These are phyloP conservation scores for Plasmodium malariae DNA, from an alignment of 169 alveolate genomes.

Conservation along the genomic window DNA sequence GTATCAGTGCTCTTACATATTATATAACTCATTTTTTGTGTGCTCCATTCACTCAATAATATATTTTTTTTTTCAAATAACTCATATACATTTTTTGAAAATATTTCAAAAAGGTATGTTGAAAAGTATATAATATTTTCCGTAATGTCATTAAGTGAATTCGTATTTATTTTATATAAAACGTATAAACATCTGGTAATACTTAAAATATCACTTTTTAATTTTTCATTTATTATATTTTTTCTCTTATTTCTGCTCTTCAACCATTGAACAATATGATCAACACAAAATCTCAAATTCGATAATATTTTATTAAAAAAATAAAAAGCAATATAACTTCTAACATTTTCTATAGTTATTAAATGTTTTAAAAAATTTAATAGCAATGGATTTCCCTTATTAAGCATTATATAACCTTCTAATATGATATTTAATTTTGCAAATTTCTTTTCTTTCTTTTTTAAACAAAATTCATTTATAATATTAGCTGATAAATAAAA, in stretches of 20 bases:
- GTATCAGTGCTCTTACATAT: neutral
- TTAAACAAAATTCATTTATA: constrained; percentile 67
- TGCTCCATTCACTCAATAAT: constrained; percentile 46
- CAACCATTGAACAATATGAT: constrained; percentile 19
- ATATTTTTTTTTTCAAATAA: constrained; percentile 27
- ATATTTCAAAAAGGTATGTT: constrained; percentile 72
- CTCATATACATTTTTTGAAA: constrained; percentile 52
- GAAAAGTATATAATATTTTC: constrained; percentile 68
- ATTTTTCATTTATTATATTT: neutral
- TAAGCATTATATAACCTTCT: constrained; percentile 35
- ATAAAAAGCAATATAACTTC: constrained; percentile 23
- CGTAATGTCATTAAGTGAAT: constrained; percentile 25
- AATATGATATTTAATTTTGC: constrained; percentile 49
- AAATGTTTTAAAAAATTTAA: constrained; percentile 22
- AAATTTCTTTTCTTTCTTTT: constrained; percentile 53
- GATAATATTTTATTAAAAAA: constrained; percentile 41
- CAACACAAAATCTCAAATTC: constrained; percentile 32
- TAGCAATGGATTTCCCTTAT: constrained; percentile 48
- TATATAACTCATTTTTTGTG: constrained; percentile 51
- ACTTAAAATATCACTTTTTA: constrained; percentile 47
- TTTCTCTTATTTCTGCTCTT: constrained; percentile 13
- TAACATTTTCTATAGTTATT: neutral
- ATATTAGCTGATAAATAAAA: constrained; percentile 45
- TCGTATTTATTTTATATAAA: constrained; percentile 31
- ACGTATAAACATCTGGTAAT: constrained; percentile 62